These are phyloP conservation scores for Fusarium subtropicale DNA, from an alignment of 2,329 filamentous ascomycete species.

Conservation along the genomic window DNA sequence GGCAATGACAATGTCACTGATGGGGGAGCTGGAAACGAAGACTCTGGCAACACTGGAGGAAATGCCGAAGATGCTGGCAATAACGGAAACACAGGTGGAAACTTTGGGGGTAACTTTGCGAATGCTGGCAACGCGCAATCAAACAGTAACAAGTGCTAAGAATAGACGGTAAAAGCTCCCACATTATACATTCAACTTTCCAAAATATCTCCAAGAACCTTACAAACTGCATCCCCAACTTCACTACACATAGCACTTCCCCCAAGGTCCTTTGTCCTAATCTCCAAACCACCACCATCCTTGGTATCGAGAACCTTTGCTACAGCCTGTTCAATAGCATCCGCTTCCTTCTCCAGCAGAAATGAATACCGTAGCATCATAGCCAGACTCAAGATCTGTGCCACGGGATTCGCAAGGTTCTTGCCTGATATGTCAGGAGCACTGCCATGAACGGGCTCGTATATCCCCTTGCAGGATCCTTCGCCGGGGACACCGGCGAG, in stretches of 20 bases:
- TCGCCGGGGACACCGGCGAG: slow-evolving; percentile 56
- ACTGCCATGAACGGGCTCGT: slow-evolving; percentile 80
- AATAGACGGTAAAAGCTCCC: too few species aligned
- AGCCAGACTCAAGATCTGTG: slow-evolving; percentile 75
- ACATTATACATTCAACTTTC: background rate
- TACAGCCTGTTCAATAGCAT: slow-evolving; percentile 73
- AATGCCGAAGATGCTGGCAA: background rate
- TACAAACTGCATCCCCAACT: slow-evolving; percentile 70
- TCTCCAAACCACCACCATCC: slow-evolving; percentile 54
- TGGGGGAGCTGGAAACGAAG: background rate
- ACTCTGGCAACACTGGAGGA: background rate
- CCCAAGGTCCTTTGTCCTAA: slow-evolving; percentile 74
- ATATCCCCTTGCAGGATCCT: slow-evolving; percentile 73
- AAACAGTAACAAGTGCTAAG: background rate
- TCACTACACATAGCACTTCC: slow-evolving; percentile 71
- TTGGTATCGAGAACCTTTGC: slow-evolving; percentile 70
- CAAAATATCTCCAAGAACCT: background rate
- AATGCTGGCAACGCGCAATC: background rate
- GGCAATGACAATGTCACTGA: background rate
- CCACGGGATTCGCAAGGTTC: slow-evolving; percentile 78
- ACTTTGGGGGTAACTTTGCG: background rate
- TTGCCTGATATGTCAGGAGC: slow-evolving; percentile 81
- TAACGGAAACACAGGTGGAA: background rate
- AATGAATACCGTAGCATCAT: slow-evolving; percentile 83
- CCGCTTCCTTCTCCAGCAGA: slow-evolving; percentile 69